These are phyloP conservation scores for Sphagnum tenellum DNA, from an alignment of 225 moss, liverwort and hornwort genomes.

Conservation along the genomic window DNA sequence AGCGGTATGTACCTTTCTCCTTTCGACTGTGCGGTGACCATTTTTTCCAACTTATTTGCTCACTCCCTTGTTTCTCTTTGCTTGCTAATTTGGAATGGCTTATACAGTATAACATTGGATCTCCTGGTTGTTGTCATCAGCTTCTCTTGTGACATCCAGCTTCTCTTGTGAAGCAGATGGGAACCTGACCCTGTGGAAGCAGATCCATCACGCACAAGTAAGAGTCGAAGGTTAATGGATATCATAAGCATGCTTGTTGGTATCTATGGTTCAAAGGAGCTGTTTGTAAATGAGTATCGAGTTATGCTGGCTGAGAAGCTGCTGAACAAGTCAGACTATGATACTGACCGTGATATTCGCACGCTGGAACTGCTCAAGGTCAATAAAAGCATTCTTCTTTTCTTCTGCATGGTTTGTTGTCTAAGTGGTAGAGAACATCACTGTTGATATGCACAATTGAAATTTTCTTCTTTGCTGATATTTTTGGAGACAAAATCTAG, in stretches of 20 bases:
- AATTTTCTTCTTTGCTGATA: not conserved
- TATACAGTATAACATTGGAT: no score
- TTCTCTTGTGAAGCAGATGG: slow-evolving; percentile 47
- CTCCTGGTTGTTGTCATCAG: no score
- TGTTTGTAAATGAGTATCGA: slow-evolving; percentile 97
- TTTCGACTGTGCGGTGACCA: not conserved
- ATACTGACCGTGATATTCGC: slow-evolving; percentile 94
- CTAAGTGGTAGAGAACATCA: not conserved
- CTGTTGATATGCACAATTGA: not conserved
- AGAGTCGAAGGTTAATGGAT: slow-evolving; percentile 97
- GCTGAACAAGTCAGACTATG: slow-evolving; percentile 88
- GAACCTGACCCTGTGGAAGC: slow-evolving; percentile 99
- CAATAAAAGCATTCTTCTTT: not conserved
- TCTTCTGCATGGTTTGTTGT: no score
- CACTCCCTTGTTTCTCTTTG: no score
- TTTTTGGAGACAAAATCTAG: slow-evolving; percentile 5
- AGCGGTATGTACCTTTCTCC: slow-evolving; percentile 37
- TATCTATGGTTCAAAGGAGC: slow-evolving; percentile 97
- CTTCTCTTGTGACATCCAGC: no score
- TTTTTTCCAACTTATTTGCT: no score
- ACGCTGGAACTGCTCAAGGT: slow-evolving; percentile 95
- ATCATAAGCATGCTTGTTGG: slow-evolving; percentile 97
- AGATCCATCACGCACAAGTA: slow-evolving; percentile 92
- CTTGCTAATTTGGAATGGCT: no score
- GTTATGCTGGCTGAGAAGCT: slow-evolving; percentile 96